Evolutionary conservation across 441 rosid species (phyloP).

Genomic region (Euphorbia celastroides): DNA sequence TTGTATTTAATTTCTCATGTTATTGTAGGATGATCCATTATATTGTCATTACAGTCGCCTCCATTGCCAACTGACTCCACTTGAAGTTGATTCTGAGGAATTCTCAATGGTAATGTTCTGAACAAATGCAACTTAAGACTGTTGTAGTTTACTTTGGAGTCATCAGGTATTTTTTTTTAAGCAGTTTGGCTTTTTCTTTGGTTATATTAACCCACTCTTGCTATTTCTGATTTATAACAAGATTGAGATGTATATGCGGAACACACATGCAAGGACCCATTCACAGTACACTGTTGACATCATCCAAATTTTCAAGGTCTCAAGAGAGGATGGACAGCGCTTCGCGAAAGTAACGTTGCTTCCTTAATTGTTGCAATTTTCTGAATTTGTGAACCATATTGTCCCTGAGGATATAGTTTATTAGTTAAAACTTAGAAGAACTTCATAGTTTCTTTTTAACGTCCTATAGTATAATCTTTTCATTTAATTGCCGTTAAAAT

Average conservation of each 20-base stretch:
- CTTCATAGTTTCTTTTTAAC: background rate
- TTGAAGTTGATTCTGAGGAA: constrained; percentile 60
- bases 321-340: constrained; percentile 52
- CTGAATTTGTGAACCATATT: background rate
- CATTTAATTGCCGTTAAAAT: constrained; percentile 11
- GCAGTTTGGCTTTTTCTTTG: background rate
- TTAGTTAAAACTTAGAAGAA: background rate
- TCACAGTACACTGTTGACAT: constrained; percentile 59
- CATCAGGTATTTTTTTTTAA: background rate
- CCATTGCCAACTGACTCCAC: constrained; percentile 56
- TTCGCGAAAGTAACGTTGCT: constrained; percentile 46
- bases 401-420: constrained; percentile 4
- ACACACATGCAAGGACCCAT: constrained; percentile 84
- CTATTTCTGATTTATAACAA: constrained; percentile 21
- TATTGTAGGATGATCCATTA: constrained; percentile 71
- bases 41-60: constrained; percentile 58
- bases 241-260: constrained; percentile 69
- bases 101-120: constrained; percentile 47
- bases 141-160: background rate
- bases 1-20: constrained; percentile 9
- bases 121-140: background rate
- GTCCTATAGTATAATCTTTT: background rate
- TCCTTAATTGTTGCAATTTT: constrained; percentile 4
- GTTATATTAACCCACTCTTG: constrained; percentile 10
- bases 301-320: constrained; percentile 59